Conservation (phyloP, 371 early-diverging fungal genomes). For the Mucor indicus region DNA sequence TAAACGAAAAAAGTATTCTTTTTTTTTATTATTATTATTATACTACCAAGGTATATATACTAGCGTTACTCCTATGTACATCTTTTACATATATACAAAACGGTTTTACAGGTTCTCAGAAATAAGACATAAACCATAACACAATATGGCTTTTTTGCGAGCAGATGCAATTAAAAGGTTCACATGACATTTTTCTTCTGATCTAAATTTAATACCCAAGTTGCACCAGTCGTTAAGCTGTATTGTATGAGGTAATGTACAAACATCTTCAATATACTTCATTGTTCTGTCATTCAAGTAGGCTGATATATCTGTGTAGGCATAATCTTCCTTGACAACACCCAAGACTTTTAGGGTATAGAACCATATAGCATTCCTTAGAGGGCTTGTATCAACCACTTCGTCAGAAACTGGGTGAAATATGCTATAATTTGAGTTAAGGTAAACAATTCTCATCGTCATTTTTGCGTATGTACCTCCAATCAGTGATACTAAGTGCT, state of each 20-base stretch:
- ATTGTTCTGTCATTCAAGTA: slow-evolving; percentile 52
- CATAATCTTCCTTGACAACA: slow-evolving; percentile 60
- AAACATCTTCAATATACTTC: slow-evolving; percentile 47
- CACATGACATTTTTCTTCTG: slow-evolving; percentile 70
- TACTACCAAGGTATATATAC: no score
- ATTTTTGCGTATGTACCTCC: slow-evolving; percentile 30
- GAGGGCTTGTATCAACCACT: slow-evolving; percentile 57
- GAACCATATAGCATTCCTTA: slow-evolving; percentile 65
- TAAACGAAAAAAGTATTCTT: no score
- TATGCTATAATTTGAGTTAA: slow-evolving; percentile 21
- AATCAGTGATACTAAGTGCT: slow-evolving; percentile 61
- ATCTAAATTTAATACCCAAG: slow-evolving; percentile 56
- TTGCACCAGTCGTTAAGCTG: slow-evolving; percentile 52
- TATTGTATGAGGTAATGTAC: slow-evolving; percentile 43
- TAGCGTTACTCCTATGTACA: no score
- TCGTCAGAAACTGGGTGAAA: slow-evolving; percentile 48
- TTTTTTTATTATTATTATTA: no score
- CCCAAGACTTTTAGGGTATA: slow-evolving; percentile 61
- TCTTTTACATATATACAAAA: no score
- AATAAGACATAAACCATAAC: slow-evolving; percentile 46
- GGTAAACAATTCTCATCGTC: background rate
- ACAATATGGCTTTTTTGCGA: slow-evolving; percentile 57
- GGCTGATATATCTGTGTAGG: slow-evolving; percentile 42
- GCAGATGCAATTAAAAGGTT: slow-evolving; percentile 62
- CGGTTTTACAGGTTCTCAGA: no score